Evolutionary conservation across 1,284 basidiomycete genomes (phyloP).

Genomic region (Takashimella tepidaria): DNA sequence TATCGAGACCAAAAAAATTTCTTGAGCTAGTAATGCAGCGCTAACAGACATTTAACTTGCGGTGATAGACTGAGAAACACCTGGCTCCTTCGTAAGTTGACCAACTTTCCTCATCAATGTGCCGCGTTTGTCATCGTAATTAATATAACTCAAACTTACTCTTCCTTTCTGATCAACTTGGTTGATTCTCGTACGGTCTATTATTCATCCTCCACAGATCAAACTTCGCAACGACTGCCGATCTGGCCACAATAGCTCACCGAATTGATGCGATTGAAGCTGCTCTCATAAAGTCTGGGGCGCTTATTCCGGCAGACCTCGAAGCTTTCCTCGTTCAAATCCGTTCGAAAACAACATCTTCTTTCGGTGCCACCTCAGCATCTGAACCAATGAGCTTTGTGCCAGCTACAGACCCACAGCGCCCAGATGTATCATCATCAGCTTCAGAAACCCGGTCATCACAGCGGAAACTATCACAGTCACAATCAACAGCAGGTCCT

Average conservation of each 20-base stretch:
- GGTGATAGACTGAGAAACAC: slow-evolving; percentile 35
- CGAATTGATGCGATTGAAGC: slow-evolving; percentile 47
- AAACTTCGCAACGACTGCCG: slow-evolving; percentile 42
- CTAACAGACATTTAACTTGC: no score
- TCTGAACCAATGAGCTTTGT: no score
- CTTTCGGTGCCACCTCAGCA: not conserved
- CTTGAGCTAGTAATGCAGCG: no score
- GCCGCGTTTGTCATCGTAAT: not conserved
- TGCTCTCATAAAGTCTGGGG: slow-evolving; percentile 38
- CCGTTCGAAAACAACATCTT: slow-evolving; percentile 6
- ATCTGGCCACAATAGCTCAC: slow-evolving; percentile 43
- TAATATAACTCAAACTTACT: no score
- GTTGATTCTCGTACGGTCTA: no score
- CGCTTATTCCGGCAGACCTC: slow-evolving; percentile 40
- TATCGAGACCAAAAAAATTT: no score
- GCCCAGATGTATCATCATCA: not conserved
- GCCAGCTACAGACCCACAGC: not conserved
- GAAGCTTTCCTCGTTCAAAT: slow-evolving; percentile 35
- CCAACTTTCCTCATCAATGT: not conserved
- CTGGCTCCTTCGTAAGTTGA: slow-evolving; percentile 31
- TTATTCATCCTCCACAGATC: slow-evolving; percentile 18
- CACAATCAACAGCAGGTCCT: not conserved
- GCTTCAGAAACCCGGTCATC: not conserved
- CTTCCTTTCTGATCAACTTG: no score
- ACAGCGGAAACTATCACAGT: not conserved